Base-by-base conservation (phyloP, 345 rosid genomes). In the Melastoma malabathricum region DNA sequence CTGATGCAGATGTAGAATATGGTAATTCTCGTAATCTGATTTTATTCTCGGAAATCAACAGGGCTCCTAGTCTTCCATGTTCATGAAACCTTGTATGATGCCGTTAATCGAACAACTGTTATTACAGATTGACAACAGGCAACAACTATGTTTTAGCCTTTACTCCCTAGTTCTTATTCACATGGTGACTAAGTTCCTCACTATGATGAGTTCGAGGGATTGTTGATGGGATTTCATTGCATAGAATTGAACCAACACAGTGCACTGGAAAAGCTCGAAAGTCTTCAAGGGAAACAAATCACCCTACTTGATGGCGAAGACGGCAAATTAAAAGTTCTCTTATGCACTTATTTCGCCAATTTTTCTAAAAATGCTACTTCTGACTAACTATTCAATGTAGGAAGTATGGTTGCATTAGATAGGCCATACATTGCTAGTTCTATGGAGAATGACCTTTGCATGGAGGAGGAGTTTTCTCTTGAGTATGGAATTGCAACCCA, bases 401-500 rank as follows among this genome's bases (percentile, higher is more conserved):
- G 98, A 64, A 84, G 95, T 63, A 64, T 75, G 82, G 80, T 92
- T 61, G 98, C 88, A 48, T 65, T 92, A 67, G 95, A 87, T 64
- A 81, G 72, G 52, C 98, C 98, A 59, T 92, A 76, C 67, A 65
- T 87, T 58, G 69, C 92, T 59, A 74, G 78, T 69, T 69, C 75
- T 6, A 66, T 50, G 27, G 84, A 75, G 55, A 75, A 76, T 62
- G 72, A 64, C n/a, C 48, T 75, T 41, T 87, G 75, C 52, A 68
- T 82, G 50, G 61, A 58, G 29, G 77, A 68, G 60, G 76, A 75
- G 54, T 59, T 82, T 61, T 87, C 83, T 55, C 93, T 92, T 63
- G 98, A 92, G 73, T 92, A 82, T 72, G 98, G 96, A 29, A 84
- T 89, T 50, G 94, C 92, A 52, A 92, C 98, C 52, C 95, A 92